Conservation (phyloP, 2,329 filamentous ascomycete genomes). For the Coccinonectria pachysandricola region DNA sequence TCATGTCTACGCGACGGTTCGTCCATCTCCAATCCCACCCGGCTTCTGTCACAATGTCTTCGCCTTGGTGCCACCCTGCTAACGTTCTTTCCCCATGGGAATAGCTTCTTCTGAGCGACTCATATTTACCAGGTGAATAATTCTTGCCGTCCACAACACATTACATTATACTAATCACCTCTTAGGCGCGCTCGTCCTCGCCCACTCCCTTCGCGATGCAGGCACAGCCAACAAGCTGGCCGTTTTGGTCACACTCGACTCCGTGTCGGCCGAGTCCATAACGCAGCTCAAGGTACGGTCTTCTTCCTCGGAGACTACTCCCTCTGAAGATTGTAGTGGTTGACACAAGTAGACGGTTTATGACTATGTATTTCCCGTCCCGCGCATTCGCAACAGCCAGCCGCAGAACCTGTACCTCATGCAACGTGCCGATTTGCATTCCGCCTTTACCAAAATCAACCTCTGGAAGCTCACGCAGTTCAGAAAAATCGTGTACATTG, state of each 20-base stretch:
- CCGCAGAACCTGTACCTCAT: slow-evolving; percentile 83
- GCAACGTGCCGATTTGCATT: slow-evolving; percentile 81
- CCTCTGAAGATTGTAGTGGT: no score
- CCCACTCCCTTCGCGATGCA: slow-evolving; percentile 87
- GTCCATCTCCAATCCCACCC: slow-evolving; percentile 18
- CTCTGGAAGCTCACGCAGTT: slow-evolving; percentile 89
- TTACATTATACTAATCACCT: slow-evolving; percentile 5
- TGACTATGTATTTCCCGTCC: slow-evolving; percentile 79
- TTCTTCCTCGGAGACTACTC: no score
- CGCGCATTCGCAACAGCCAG: slow-evolving; percentile 63
- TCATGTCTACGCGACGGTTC: slow-evolving; percentile 48
- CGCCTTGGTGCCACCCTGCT: slow-evolving; percentile 1
- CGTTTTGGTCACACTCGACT: slow-evolving; percentile 72
- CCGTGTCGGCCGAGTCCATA: slow-evolving; percentile 64
- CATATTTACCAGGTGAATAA: slow-evolving; percentile 75
- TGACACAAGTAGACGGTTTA: slow-evolving; percentile 78
- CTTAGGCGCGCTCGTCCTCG: slow-evolving; percentile 80
- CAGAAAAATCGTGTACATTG: slow-evolving; percentile 85
- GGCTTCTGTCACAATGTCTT: neutral
- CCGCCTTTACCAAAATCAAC: slow-evolving; percentile 92
- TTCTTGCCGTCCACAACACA: neutral
- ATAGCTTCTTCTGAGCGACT: slow-evolving; percentile 85
- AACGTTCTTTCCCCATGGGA: slow-evolving; percentile 3
- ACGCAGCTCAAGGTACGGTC: slow-evolving; percentile 61
- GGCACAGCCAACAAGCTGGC: slow-evolving; percentile 69